Evolutionary conservation across 208 protist genomes (phyloP), one percentile per base, ranked within the genome.

Genomic region (Herpetomonas samuelpessoai): DNA sequence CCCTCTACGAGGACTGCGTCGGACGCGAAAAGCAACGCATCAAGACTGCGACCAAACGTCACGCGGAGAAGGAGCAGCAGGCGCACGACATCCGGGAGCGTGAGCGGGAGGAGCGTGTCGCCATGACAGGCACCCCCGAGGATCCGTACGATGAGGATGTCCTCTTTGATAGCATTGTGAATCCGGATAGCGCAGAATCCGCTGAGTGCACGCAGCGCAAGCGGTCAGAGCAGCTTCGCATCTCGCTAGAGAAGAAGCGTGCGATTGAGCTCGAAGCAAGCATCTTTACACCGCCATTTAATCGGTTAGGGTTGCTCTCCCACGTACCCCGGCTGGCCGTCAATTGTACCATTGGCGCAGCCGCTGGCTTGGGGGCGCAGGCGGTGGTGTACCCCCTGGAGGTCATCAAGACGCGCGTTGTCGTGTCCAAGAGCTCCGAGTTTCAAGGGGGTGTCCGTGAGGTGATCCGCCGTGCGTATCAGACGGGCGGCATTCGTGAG

Each of bases 321-420:
- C 35, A 76, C 18, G 57, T 91, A 6, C 89, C 89, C 4, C 76
- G 79, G n/a, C 57, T 93, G 21, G 66, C 65, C n/a, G 71, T 93
- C 28, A 91, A 95, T 67, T 97, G 91, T 62, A 60, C 65, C 51
- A 89, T 93, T 53, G 88, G 88, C 25, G 80, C 93, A 16, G 72
- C 69, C 3, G 88, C 91, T 3, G 93, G 93, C 2, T 71, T 94
- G 30, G 85, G 80, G n/a, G 82, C 87, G 21, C 93, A 97, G 66
- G 76, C 81, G 24, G 55, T 91, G 18, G 62, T 96, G 10, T 96
- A 96, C 68, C 93, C 93, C 4, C 29, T 97, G 19, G 90, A 97
- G 66, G 83, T 96, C n/a, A 71, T 96, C 21, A 96, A 96, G 65
- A 97, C 93, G 27, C 80, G 92, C 16, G 81, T 93, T 26, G 68